phyloP scores from a whole-genome alignment of 768 basidiomycete genomes.

The Stropharia rugosoannulata region DNA sequence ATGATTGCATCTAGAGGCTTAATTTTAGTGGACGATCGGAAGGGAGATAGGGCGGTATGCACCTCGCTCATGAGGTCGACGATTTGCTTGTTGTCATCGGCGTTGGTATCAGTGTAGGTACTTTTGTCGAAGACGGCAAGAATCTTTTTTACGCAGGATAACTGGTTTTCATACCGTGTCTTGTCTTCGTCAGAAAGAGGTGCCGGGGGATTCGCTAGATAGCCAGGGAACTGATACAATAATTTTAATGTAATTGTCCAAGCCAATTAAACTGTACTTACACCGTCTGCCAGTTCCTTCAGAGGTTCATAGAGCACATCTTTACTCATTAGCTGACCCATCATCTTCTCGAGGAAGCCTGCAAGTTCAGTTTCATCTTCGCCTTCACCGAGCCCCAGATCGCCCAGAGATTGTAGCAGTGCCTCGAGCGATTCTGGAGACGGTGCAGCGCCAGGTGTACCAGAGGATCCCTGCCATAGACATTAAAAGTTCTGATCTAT shows the following conservation, averaged over 20 bases:
- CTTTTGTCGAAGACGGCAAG: conserved; percentile 65
- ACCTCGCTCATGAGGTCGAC: conserved; percentile 79
- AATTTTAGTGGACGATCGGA: neutral
- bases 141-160: conserved; percentile 53
- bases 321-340: conserved; percentile 79
- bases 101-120: conserved; percentile 55
- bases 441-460: conserved; percentile 14
- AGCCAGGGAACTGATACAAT: conserved; percentile 66
- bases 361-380: conserved; percentile 55
- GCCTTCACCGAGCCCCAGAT: conserved; percentile 32
- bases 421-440: conserved; percentile 45
- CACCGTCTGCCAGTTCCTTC: conserved; percentile 75
- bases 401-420: conserved; percentile 49
- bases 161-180: conserved; percentile 64
- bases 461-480: conserved; percentile 18
- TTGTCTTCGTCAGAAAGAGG: conserved; percentile 59
- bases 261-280: conserved; percentile 25
- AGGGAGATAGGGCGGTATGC: neutral
- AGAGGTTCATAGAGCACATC: conserved; percentile 86
- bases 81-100: conserved; percentile 43
- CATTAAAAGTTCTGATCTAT: neutral
- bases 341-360: conserved; percentile 75
- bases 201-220: conserved; percentile 56
- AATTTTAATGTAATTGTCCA: neutral
- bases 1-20: conserved; percentile 63